Base-by-base conservation (phyloP, 495 filamentous ascomycete genomes). In the Pseudomonodictys pantanalensis region DNA sequence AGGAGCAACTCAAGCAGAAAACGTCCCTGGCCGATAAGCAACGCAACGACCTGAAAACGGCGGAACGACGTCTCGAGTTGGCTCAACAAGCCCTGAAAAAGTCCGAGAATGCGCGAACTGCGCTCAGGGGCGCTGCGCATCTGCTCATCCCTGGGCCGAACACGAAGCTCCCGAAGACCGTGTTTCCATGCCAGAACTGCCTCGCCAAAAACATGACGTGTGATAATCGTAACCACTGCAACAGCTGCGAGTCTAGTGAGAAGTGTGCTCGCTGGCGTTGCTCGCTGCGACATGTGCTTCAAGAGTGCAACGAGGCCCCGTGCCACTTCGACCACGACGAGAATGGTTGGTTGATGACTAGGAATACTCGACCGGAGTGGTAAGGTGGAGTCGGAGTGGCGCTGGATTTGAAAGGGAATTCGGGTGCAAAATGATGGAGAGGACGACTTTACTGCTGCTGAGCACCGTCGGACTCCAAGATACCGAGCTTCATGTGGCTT, bases 261-360 rank as follows among this genome's bases (percentile, higher is more conserved):
- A 55, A 22, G 15, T 65, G 62, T 45, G 10, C 15, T 17, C 56
- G 62, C 2, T 65, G 56, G 56, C 41, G 48, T 1, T 65, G 62
- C 38, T 39, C 18, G 17, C 0, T 25, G 24, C 3, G 9, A 2
- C 49, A 60, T 20, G 18, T 54, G 0, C 9, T 44, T 11, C 35
- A 44, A n/a, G 2, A 51, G 10, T 65, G 62, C 29, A n/a, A 23
- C 2, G 45, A 51, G 12, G 0, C 8, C 2, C 50, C 62, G 23
- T 65, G 62, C 50, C n/a, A 3, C 15, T 42, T 65, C 12, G 35
- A 26, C 7, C 62, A 65, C 45, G 41, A 44, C 15, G 3, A 20
- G 2, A 24, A 60, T 29, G 62, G 62, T 17, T 65, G 56, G 56
- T 35, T 65, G 8, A 52, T 52, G 42, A 50, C 28, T 8, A 42